A percentile compares a stretch with the other conserved stretches of the same genome.
These are phyloP conservation scores for Termitomyces sp. DNA, from an alignment of 768 basidiomycete species.

Conservation along the genomic window DNA sequence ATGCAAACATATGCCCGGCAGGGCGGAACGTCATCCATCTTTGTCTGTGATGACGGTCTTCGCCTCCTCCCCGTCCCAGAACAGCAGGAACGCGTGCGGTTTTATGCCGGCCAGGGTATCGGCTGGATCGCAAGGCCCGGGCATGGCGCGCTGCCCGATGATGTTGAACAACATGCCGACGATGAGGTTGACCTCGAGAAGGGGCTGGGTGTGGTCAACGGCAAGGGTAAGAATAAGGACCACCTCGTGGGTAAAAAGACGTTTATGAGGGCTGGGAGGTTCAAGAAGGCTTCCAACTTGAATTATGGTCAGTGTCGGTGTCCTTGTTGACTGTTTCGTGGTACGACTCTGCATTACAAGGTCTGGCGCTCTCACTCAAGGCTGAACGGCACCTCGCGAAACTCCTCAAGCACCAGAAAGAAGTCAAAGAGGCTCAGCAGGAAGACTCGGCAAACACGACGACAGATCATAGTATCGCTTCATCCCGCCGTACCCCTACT, in stretches of 20 bases:
- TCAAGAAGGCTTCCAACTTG: slow-evolving; percentile 95
- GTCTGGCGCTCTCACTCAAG: slow-evolving; percentile 63
- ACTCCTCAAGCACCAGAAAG: slow-evolving; percentile 25
- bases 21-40: slow-evolving; percentile 71
- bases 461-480: neutral
- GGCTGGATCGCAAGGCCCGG: slow-evolving; percentile 15
- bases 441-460: neutral
- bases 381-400: slow-evolving; percentile 41
- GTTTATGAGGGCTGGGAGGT: slow-evolving; percentile 71
- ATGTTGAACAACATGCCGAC: neutral
- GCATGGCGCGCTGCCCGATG: slow-evolving; percentile 6
- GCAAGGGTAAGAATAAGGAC: neutral
- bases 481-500: neutral
- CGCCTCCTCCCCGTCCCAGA: slow-evolving; percentile 17
- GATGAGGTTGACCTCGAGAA: slow-evolving; percentile 1
- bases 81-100: slow-evolving; percentile 9
- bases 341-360: slow-evolving; percentile 1
- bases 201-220: neutral
- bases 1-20: slow-evolving; percentile 87
- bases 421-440: slow-evolving; percentile 2
- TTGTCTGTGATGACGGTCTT: slow-evolving; percentile 79
- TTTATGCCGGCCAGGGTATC: slow-evolving; percentile 12
- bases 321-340: neutral
- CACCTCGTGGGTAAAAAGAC: slow-evolving; percentile 15
- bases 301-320: slow-evolving; percentile 51